A percentile compares a stretch with the other conserved stretches of the same genome.
Conservation (phyloP, 2,329 filamentous ascomycete species). For the Fusarium duplospermum region DNA sequence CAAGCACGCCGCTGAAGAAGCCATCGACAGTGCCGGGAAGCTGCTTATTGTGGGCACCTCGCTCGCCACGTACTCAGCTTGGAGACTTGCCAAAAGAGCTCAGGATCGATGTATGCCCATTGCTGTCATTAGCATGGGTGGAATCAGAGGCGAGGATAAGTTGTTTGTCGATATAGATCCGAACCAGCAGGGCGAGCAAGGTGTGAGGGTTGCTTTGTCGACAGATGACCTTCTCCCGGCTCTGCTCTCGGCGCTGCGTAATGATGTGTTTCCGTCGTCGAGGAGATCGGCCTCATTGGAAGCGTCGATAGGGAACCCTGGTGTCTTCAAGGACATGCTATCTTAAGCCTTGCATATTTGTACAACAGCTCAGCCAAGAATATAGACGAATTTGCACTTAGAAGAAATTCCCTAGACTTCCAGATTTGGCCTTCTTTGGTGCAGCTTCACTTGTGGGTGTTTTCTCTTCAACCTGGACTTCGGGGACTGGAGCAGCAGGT, state of each 20-base stretch:
- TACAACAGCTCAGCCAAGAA: conserved; percentile 29
- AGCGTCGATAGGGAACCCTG: conserved; percentile 38
- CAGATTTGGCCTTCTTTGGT: conserved; percentile 42
- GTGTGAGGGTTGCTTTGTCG: conserved; percentile 67
- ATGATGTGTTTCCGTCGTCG: conserved; percentile 30
- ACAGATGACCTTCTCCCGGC: conserved; percentile 69
- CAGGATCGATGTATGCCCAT: conserved; percentile 86
- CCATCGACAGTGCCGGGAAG: conserved; percentile 80
- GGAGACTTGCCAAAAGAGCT: conserved; percentile 86
- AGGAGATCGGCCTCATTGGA: conserved; percentile 19
- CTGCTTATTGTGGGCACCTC: conserved; percentile 89
- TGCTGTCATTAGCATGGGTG: conserved; percentile 88
- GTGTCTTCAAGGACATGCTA: conserved; percentile 69
- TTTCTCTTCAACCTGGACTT: conserved; percentile 20
- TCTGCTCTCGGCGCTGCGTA: conserved; percentile 64
- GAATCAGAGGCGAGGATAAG: conserved; percentile 80
- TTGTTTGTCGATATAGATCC: conserved; percentile 72
- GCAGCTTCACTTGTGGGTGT: conserved; percentile 33
- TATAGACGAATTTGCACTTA: conserved; percentile 47
- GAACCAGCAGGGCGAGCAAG: conserved; percentile 61
- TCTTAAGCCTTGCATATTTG: conserved; percentile 55
- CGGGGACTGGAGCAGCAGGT: conserved; percentile 14
- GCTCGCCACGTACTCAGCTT: conserved; percentile 94
- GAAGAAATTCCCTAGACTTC: conserved; percentile 62
- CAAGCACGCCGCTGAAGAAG: conserved; percentile 81